Base-by-base conservation (phyloP, 345 rosid species). In the Ceriops tagal region DNA sequence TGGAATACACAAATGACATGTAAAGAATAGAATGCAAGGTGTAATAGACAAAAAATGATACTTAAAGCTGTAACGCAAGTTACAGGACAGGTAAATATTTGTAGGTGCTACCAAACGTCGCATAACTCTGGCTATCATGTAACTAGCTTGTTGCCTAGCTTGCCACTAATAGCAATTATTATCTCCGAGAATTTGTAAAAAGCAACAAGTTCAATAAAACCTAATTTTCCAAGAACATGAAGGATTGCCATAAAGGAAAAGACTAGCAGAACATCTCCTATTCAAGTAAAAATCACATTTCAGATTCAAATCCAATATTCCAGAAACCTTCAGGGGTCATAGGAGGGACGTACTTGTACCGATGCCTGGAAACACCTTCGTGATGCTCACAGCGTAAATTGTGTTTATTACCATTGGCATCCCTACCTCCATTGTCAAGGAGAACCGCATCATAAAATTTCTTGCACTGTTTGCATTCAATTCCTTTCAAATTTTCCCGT, bases 291-390 rank as follows among this genome's bases (percentile, higher is more conserved):
- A 58, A 69, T 83, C 86, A 93, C 85, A 88, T 88, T 81, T 93
- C 97, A 47, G 97, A 89, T 73, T 93, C 97, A 77, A 91, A 91
- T 34, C 97, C 96, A 60, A 93, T 91, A 73, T 91, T 89, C 97
- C 97, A 91, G 80, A 93, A 93, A 32, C 96, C 98, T 71, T 91
- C 98, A 27, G 97, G 97, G 63, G 97, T 91, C 82, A 86, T 30
- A 30, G 97, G 97, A 77, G 97, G 98, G 55, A 78, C 78, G 61
- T 87, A 86, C 77, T 66, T 89, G n/a, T 89, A 89, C 70, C 96
- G 88, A 86, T 93, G 97, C 85, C 97, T 73, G 63, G 98, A 93
- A 69, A 89, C 95, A 65, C 95, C 97, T 57, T 88, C 96, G 66
- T 84, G 96, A 83, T 93, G 98, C 78, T 93, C 96, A 61, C 97